These are phyloP conservation scores for Penicillium hesseltinei DNA, from an alignment of 2,329 filamentous ascomycete species.

Conservation along the genomic window DNA sequence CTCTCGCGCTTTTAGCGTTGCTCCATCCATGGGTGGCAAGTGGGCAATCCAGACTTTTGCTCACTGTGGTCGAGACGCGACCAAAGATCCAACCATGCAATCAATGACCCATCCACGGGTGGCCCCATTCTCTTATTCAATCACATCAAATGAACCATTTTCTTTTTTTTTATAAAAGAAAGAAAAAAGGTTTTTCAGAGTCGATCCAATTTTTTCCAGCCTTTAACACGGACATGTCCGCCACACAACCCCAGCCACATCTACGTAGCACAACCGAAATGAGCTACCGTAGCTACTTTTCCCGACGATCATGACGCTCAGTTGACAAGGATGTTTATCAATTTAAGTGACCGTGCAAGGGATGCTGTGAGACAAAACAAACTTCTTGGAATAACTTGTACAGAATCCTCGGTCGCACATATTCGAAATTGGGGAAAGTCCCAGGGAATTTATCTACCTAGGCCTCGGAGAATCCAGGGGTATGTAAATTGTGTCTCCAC, in stretches of 20 bases:
- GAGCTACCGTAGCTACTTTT: neutral
- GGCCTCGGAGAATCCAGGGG: constrained; percentile 8
- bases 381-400: neutral
- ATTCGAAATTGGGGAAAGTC: neutral
- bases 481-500: neutral
- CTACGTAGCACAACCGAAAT: neutral
- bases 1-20: neutral
- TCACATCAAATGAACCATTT: neutral
- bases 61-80: constrained; percentile 3
- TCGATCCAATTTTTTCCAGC: neutral
- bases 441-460: neutral
- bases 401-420: neutral
- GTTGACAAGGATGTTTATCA: neutral
- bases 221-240: neutral
- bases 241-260: constrained; percentile 10
- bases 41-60: constrained; percentile 15
- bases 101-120: constrained; percentile 17
- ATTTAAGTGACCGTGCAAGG: neutral
- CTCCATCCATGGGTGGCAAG: constrained; percentile 5
- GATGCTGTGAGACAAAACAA: neutral
- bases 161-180: no score
- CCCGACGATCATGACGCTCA: constrained; percentile 11
- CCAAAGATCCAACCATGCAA: neutral
- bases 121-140: neutral
- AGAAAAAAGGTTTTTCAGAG: no score